Base-by-base conservation (phyloP, 352 stramenopile genomes). In the Globisporangium yorkense region DNA sequence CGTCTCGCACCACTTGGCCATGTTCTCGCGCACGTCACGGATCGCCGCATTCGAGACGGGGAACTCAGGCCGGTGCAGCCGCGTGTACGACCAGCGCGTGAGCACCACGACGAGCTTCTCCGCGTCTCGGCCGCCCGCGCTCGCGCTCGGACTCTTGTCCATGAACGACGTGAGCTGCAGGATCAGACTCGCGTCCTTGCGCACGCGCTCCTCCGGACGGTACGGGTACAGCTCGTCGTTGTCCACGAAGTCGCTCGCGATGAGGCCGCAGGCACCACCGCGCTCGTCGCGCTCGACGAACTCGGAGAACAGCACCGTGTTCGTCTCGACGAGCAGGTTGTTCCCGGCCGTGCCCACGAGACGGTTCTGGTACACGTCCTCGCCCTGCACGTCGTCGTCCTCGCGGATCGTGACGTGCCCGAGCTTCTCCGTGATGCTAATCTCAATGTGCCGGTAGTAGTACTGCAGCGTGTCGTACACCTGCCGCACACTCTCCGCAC, bases 141-240 rank as follows among this genome's bases (percentile, higher is more conserved):
- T 18, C 24, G 48, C 5, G 24, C 24, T 27, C 24, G 24, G 24
- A 27, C 24, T 27, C 24, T 27, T 27, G 24, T 37, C 54, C 21
- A 46, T 72, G 48, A 57, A 53, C 20, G 60, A 51, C 33, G 54
- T 66, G 8, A 57, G 10, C 49, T 61, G 47, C 27, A 75, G 66
- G n/a, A 77, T 63, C 31, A 62, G 68, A 6, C 61, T 80, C 3
- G 56, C 58, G 35, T 85, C 75, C 20, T 74, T 72, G 4, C 75
- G 67, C 21, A 86, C 56, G 5, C 75, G 74, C 37, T 78, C 55
- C 0, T 54, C 16, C 0, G 69, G 57, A 6, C 66, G 71, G 39
- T 81, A 86, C 33, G 73, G 71, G 49, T 78, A 73, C 43, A 67
- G 60, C 16, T 73, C 72, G 57, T 85, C 75, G 5, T 61, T 52